Evolutionary conservation across 768 basidiomycete species (phyloP).

Genomic region (Dacryopinax primogenitus): DNA sequence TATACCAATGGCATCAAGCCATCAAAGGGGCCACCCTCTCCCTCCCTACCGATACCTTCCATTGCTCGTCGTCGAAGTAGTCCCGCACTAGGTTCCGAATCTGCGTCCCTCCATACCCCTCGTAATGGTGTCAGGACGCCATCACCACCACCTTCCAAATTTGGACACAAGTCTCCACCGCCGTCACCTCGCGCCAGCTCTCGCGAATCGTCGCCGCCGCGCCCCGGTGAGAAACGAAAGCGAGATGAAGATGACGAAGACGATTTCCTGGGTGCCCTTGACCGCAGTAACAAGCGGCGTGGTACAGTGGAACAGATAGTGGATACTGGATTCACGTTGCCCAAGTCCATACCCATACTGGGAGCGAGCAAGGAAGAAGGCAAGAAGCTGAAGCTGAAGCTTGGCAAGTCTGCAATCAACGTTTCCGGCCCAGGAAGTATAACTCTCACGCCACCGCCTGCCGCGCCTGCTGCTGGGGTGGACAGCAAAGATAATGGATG

Average conservation of each 20-base stretch:
- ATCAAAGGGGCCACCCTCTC: constrained; percentile 20
- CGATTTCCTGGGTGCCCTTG: constrained; percentile 22
- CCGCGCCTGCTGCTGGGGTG: neutral
- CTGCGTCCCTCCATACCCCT: constrained; percentile 10
- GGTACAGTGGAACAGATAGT: constrained; percentile 5
- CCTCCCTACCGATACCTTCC: constrained; percentile 14
- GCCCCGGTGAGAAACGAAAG: constrained; percentile 56
- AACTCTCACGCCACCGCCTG: neutral
- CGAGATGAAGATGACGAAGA: constrained; percentile 54
- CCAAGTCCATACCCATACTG: constrained; percentile 16
- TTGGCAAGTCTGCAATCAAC: constrained; percentile 14
- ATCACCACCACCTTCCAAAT: constrained; percentile 28
- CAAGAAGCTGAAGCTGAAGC: constrained; percentile 22
- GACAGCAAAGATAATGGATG: constrained; percentile 6
- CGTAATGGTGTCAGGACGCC: constrained; percentile 3
- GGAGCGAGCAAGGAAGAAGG: constrained; percentile 12
- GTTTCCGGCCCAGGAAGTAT: neutral
- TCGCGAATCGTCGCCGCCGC: constrained; percentile 31
- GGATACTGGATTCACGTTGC: neutral
- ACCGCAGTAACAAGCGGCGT: constrained; percentile 13
- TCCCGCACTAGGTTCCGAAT: neutral
- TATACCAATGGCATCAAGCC: constrained; percentile 1
- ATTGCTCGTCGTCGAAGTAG: neutral
- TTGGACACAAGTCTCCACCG: constrained; percentile 22
- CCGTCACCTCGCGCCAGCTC: constrained; percentile 20